Evolutionary conservation across 169 alveolate genomes (phyloP).

Genomic region (Plasmodium malariae): DNA sequence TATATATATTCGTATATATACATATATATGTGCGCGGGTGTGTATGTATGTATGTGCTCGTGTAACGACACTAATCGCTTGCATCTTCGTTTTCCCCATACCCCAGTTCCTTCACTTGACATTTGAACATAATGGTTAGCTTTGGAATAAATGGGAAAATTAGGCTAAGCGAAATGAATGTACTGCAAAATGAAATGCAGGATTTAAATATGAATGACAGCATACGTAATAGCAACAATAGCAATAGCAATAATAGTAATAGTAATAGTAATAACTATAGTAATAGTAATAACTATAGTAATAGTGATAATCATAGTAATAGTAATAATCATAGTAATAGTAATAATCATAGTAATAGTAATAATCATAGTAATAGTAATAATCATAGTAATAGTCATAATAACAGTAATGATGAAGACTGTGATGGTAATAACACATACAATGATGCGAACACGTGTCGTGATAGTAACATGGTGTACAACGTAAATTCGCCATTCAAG

Average conservation of each 20-base stretch:
- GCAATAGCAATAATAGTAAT: neutral
- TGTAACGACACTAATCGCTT: neutral
- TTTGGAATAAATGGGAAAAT: slow-evolving; percentile 17
- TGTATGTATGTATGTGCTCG: neutral
- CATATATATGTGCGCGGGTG: neutral
- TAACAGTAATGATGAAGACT: neutral
- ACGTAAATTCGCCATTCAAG: neutral
- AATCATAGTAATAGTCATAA: neutral
- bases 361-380: neutral
- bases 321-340: neutral
- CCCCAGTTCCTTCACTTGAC: neutral
- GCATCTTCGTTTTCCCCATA: neutral
- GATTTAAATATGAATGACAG: slow-evolving; percentile 21
- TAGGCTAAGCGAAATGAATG: slow-evolving; percentile 43
- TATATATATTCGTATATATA: neutral
- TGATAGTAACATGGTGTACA: slow-evolving; percentile 29
- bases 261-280: neutral
- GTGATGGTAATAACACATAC: neutral
- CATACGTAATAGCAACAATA: neutral
- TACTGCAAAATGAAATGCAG: slow-evolving; percentile 36
- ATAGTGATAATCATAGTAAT: neutral
- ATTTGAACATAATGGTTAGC: neutral
- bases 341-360: neutral
- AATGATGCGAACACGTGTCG: slow-evolving; percentile 14
- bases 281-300: neutral